A percentile compares a stretch with the other conserved stretches of the same genome.
Conservation (phyloP, 2,329 filamentous ascomycete genomes). For the Clonostachys rhizophaga region DNA sequence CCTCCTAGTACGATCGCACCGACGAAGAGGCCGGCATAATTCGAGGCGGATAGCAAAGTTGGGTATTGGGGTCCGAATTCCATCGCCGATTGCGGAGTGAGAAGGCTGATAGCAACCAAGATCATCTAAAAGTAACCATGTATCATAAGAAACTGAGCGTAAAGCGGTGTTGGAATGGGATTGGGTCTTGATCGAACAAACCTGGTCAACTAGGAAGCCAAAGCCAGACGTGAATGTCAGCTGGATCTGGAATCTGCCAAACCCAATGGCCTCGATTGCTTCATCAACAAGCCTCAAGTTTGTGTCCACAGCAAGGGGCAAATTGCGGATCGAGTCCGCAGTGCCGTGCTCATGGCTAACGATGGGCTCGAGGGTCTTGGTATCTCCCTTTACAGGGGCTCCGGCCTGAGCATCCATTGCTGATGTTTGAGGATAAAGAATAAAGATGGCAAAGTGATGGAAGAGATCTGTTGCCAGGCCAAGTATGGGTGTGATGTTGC, state of each 20-base stretch:
- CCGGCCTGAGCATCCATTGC: too few relatives aligned
- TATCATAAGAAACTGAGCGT: neutral
- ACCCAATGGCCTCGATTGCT: constrained; percentile 9
- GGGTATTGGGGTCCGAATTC: constrained; percentile 10
- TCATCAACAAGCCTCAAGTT: constrained; percentile 7
- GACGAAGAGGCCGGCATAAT: constrained; percentile 8
- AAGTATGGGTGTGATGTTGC: too few relatives aligned
- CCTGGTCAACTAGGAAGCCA: constrained; percentile 12
- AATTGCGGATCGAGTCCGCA: too few relatives aligned
- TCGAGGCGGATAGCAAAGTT: constrained; percentile 6
- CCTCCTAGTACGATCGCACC: constrained; percentile 7
- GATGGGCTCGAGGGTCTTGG: too few relatives aligned
- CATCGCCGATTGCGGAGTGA: constrained; percentile 10
- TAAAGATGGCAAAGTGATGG: too few relatives aligned
- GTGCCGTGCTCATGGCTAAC: too few relatives aligned
- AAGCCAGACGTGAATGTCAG: constrained; percentile 10
- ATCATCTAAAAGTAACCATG: constrained; percentile 5
- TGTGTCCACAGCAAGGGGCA: neutral
- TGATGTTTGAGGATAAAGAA: too few relatives aligned
- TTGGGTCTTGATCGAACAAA: neutral
- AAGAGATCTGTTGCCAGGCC: too few relatives aligned
- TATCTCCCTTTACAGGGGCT: too few relatives aligned
- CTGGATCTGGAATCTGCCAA: constrained; percentile 11
- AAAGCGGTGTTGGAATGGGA: too few relatives aligned
- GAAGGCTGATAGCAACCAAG: constrained; percentile 10